These are phyloP conservation scores for Talaromyces nanjingensis DNA, from an alignment of 495 filamentous ascomycete species.

Conservation along the genomic window DNA sequence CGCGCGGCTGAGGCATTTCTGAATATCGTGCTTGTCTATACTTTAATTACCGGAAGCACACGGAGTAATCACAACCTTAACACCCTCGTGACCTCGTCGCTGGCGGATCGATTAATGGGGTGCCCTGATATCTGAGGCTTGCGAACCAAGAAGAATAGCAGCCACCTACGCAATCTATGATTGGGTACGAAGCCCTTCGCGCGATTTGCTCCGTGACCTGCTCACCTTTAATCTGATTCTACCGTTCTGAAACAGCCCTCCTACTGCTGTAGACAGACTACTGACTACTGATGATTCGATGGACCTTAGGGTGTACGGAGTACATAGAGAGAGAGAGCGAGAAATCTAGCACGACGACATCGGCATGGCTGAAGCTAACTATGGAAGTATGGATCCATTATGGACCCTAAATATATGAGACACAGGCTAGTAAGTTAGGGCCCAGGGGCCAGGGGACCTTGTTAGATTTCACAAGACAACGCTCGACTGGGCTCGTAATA, in stretches of 20 bases:
- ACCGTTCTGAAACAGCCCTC: not conserved
- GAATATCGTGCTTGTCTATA: not conserved
- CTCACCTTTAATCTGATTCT: not conserved
- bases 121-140: no score
- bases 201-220: not conserved
- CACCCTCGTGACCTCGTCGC: no score
- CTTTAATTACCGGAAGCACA: not conserved
- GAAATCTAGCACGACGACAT: not conserved
- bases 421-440: not conserved
- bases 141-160: not conserved
- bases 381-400: not conserved
- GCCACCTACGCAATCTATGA: not conserved
- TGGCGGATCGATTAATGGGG: no score
- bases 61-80: no score
- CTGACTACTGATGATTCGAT: not conserved
- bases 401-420: not conserved
- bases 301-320: not conserved
- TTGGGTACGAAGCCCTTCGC: not conserved
- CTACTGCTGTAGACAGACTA: not conserved
- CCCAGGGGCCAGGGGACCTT: not conserved
- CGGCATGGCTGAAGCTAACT: not conserved
- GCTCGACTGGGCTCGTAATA: not conserved
- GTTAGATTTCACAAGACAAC: not conserved
- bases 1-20: not conserved
- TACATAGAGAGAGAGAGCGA: not conserved